These are phyloP conservation scores for Cutaneotrichosporon cavernicola DNA, from an alignment of 1,284 basidiomycete genomes.

Conservation along the genomic window DNA sequence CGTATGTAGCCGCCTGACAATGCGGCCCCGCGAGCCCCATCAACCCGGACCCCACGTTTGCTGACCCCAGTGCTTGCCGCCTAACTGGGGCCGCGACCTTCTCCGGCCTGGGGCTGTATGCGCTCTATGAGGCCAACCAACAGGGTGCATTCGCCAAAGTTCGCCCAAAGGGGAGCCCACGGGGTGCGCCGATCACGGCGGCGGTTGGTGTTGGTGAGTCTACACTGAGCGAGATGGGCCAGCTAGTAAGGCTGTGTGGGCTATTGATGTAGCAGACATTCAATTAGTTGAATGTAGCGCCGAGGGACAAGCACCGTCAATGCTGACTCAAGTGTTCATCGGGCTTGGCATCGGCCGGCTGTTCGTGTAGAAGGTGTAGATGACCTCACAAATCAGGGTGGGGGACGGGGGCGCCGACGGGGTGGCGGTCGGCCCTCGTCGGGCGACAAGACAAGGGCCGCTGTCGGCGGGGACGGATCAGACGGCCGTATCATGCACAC, in stretches of 20 bases:
- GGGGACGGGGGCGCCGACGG: background rate
- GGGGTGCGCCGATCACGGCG: slow-evolving; percentile 37
- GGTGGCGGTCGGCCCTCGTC: background rate
- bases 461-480: too few relatives aligned
- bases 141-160: slow-evolving; percentile 44
- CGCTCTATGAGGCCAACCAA: slow-evolving; percentile 38
- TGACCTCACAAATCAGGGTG: too few relatives aligned
- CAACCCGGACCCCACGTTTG: background rate
- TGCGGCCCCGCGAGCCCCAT: background rate
- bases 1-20: background rate
- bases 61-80: slow-evolving; percentile 41
- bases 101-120: slow-evolving; percentile 46
- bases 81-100: slow-evolving; percentile 45
- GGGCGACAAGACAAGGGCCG: too few relatives aligned
- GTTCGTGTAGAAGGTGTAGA: background rate
- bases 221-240: background rate
- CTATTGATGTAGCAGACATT: too few relatives aligned
- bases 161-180: slow-evolving; percentile 37
- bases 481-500: too few relatives aligned
- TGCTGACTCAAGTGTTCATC: slow-evolving; percentile 12
- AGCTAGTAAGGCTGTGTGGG: too few relatives aligned
- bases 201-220: slow-evolving; percentile 46
- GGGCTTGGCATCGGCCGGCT: slow-evolving; percentile 8
- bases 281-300: too few relatives aligned
- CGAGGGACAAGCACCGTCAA: too few relatives aligned